A percentile compares a stretch with the other conserved stretches of the same genome.
phyloP scores from a whole-genome alignment of 73 alveolate species.

The Diophrys appendiculata region DNA sequence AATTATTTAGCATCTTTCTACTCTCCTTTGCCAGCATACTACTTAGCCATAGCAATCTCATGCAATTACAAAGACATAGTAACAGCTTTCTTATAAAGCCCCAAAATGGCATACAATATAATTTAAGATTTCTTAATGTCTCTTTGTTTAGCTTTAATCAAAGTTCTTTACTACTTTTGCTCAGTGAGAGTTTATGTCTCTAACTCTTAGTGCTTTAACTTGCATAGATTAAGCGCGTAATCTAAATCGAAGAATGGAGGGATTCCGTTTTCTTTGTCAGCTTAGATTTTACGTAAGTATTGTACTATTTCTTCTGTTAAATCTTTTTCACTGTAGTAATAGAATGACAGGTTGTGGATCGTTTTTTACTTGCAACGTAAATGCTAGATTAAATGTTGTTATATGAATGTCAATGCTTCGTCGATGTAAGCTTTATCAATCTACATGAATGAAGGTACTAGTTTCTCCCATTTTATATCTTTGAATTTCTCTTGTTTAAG shows the following conservation, averaged over 20 bases:
- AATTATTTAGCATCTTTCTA: slow-evolving; percentile 86
- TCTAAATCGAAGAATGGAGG: slow-evolving; percentile 84
- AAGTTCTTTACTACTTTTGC: neutral
- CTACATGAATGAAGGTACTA: slow-evolving; percentile 91
- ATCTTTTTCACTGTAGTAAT: slow-evolving; percentile 76
- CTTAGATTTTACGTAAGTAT: slow-evolving; percentile 77
- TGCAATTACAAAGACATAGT: slow-evolving; percentile 84
- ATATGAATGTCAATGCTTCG: slow-evolving; percentile 66
- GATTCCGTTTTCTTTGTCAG: slow-evolving; percentile 47
- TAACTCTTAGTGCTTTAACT: slow-evolving; percentile 65
- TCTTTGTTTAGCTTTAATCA: slow-evolving; percentile 34
- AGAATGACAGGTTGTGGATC: slow-evolving; percentile 76
- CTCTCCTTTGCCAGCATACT: slow-evolving; percentile 92
- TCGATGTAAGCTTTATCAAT: slow-evolving; percentile 70
- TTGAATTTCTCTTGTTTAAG: slow-evolving; percentile 69
- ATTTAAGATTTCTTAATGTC: slow-evolving; percentile 79
- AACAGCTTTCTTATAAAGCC: slow-evolving; percentile 95
- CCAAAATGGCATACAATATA: slow-evolving; percentile 87
- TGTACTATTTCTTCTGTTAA: slow-evolving; percentile 71
- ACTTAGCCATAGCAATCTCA: slow-evolving; percentile 89
- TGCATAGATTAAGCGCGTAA: slow-evolving; percentile 92
- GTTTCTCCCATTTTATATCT: slow-evolving; percentile 74
- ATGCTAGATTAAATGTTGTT: slow-evolving; percentile 57
- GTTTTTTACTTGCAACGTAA: slow-evolving; percentile 76
- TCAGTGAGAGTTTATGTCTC: neutral